Percentiles rank a stretch among this genome's conserved stretches.
These are phyloP conservation scores for Suillus brevipes DNA, from an alignment of 768 basidiomycete species.

Conservation along the genomic window DNA sequence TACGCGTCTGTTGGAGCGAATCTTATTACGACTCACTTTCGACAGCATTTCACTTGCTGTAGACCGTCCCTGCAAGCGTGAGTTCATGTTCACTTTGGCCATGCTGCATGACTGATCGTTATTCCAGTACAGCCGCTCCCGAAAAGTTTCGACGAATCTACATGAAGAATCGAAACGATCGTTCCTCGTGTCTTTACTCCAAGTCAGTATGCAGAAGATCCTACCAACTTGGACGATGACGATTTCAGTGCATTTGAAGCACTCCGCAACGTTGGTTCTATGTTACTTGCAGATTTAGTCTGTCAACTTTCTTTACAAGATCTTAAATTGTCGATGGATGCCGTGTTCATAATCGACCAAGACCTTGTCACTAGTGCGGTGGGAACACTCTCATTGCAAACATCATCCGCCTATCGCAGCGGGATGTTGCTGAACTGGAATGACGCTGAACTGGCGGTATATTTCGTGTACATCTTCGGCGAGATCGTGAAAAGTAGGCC, in stretches of 20 bases:
- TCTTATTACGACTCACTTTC: conserved; percentile 83
- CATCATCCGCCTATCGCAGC: conserved; percentile 64
- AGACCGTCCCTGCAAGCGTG: conserved; percentile 71
- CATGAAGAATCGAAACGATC: conserved; percentile 66
- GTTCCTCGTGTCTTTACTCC: conserved; percentile 77
- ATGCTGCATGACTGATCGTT: conserved; percentile 9
- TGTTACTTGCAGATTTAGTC: conserved; percentile 7
- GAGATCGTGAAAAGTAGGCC: conserved; percentile 85
- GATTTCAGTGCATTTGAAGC: conserved; percentile 80
- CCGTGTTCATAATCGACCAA: conserved; percentile 81
- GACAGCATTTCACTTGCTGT: conserved; percentile 80
- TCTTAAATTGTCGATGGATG: conserved; percentile 82
- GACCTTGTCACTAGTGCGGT: conserved; percentile 81
- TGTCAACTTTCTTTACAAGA: conserved; percentile 53
- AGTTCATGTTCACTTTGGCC: conserved; percentile 24
- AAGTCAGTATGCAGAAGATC: conserved; percentile 78
- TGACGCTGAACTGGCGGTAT: conserved; percentile 90
- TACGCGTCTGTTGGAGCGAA: conserved; percentile 56
- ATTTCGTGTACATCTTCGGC: conserved; percentile 91
- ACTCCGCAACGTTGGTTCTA: conserved; percentile 68
- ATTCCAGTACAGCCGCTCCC: conserved; percentile 76
- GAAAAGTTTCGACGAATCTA: conserved; percentile 60
- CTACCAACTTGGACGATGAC: conserved; percentile 85
- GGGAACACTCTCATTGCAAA: conserved; percentile 68
- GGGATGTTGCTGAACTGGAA: conserved; percentile 80